Base-by-base conservation (phyloP, 1,139 yeast species). In the Kodamaea alishanica region DNA sequence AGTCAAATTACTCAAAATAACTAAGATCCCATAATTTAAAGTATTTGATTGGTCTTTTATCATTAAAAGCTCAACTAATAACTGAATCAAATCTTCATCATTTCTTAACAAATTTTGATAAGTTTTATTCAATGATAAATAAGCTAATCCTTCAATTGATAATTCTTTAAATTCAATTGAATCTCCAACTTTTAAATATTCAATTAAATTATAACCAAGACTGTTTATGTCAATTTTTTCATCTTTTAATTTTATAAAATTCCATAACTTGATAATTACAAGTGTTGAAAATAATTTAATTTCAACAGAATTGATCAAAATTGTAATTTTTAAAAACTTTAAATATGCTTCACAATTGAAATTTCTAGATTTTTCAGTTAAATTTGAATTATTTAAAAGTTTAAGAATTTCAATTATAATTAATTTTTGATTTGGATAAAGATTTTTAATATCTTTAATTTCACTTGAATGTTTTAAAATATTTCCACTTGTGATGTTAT, bases 91-190 rank as follows among this genome's bases (percentile, higher is more conserved):
- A 10, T 47, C 50, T 15, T 58, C 62, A 44, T 73, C 67, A 24
- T 43, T 41, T 47, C 80, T 57, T 7, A 75, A 37, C 11, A 38
- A 34, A 8, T 55, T 51, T 39, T 66, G 63, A 3, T 69, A 52
- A 7, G 56, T 44, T 15, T 60, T 47, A 38, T 65, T 70, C 28
- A 75, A 56, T 1, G 75, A 63, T 22, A 76, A 49, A 41, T 72
- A 74, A 10, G 79, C 76, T 34, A 76, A 49, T 0, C 75, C 74
- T 54, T 76, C 81, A 23, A 73, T 50, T 9, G 61, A 44, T 33
- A 54, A 51, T 28, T 58, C 67, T 6, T 51, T 29, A 22, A 38
- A 34, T 6, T 38, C 44, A 1, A 48, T 38, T 8, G 42, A 43
- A 20, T 35, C 27, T 30, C 34, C 8, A 34, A 33, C 9, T 23